A percentile compares a stretch with the other conserved stretches of the same genome.
Evolutionary conservation across 805 yeast genomes (phyloP).

Genomic region (Lipomyces oligophaga): DNA sequence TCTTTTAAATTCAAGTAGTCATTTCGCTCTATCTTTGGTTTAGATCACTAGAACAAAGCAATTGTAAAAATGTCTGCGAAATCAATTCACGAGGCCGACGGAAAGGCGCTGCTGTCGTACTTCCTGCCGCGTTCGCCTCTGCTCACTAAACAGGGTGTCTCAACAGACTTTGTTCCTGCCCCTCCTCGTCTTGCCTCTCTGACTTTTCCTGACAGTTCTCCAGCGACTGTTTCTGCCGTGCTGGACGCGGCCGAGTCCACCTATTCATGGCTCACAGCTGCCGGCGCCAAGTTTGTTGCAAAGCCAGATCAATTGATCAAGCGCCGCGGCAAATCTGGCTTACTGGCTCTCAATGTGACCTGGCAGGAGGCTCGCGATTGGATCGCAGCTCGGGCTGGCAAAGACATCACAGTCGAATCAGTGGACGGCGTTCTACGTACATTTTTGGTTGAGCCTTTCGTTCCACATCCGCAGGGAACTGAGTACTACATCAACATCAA

Average conservation of each 20-base stretch:
- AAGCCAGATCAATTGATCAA: conserved; percentile 48
- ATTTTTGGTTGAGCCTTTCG: conserved; percentile 48
- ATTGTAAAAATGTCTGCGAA: conserved; percentile 44
- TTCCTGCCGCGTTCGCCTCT: conserved; percentile 43
- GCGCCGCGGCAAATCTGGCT: conserved; percentile 47
- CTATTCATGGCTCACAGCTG: conserved; percentile 42
- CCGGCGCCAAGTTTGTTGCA: conserved; percentile 43
- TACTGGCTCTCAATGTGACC: conserved; percentile 43
- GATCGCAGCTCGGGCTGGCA: conserved; percentile 44
- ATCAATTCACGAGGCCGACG: conserved; percentile 47
- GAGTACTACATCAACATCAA: conserved; percentile 49
- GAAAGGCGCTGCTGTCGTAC: conserved; percentile 45
- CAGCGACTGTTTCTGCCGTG: conserved; percentile 35
- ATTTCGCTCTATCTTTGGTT: too few relatives aligned
- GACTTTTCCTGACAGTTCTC: conserved; percentile 34
- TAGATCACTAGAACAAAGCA: too few relatives aligned
- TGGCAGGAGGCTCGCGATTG: conserved; percentile 46
- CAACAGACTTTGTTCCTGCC: conserved; percentile 28
- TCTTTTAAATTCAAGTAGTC: too few relatives aligned
- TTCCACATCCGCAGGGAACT: conserved; percentile 45
- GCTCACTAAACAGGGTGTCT: conserved; percentile 31
- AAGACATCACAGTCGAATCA: conserved; percentile 42
- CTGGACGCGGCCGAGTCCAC: conserved; percentile 37
- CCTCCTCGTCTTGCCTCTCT: conserved; percentile 34
- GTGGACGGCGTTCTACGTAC: conserved; percentile 41